Base-by-base conservation (phyloP, 2,329 filamentous ascomycete genomes). In the Pestalotiopsis sp. region DNA sequence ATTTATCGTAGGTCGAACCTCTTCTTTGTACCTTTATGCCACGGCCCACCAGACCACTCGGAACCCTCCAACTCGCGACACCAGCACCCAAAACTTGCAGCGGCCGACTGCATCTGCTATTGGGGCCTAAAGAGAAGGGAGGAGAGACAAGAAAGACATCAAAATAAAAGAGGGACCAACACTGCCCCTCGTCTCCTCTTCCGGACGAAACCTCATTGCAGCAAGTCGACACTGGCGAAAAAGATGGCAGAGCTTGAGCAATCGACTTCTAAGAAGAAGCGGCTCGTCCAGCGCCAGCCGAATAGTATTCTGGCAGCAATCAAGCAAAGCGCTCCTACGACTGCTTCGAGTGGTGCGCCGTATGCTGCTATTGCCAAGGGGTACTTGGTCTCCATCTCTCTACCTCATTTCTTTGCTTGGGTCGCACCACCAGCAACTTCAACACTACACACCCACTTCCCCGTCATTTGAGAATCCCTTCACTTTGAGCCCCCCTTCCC, bases 1-100 rank as follows among this genome's bases (percentile, higher is more conserved):
- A 92, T 77, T 82, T 88, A 68, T 90, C 89, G 89, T 91, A 87
- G 81, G 89, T 90, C 73, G 61, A 64, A 52, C 20, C n/a, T 64
- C 61, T 64, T 64, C 61, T 27, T 31, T 64, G 36, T 39, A 36
- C 39, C 27, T 62, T 52, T 39, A 12, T 62, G 25, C 31, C 31
- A 39, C 25, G 27, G 27, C 27, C 59, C 31, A 62, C 59, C 11
- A n/a, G 27, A 62, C 59, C 11, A 36, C 25, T 6, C 14, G 58
- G 12, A 25, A 38, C 4, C 57, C 25, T 23, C 57, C 25, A 59
- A 6, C 57, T 59, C 23, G 57, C 23, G 57, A 9, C n/a, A 13
- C 59, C 59, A 62, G 4, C 59, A 62, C 59, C 59, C 27, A 36
- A n/a, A n/a, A 20, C 59, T 36, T 20, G 27, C 59, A 62, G 59